phyloP scores from a whole-genome alignment of 139 green algal genomes.

The Medakamo hakoo region DNA sequence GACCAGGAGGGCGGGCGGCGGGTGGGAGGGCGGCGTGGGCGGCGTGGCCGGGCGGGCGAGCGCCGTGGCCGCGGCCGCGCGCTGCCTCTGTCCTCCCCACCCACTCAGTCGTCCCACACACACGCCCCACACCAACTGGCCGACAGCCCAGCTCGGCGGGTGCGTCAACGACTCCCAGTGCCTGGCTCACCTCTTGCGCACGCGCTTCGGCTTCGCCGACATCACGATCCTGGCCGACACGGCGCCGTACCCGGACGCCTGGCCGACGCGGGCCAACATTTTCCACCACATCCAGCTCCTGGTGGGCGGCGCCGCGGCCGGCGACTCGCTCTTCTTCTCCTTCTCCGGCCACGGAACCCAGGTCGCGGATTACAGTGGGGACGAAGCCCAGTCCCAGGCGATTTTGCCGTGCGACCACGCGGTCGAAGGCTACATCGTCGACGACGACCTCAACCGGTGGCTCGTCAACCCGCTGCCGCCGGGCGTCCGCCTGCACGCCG shows the following conservation, averaged over 20 bases:
- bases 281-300: slow-evolving; percentile 1
- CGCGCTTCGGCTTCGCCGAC: slow-evolving; percentile 11
- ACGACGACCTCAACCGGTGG: slow-evolving; percentile 49
- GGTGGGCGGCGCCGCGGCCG: slow-evolving; percentile 11
- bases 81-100: no score
- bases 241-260: not conserved
- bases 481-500: slow-evolving; percentile 49
- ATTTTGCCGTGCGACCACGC: slow-evolving; percentile 19
- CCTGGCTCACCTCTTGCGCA: slow-evolving; percentile 15
- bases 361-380: not conserved
- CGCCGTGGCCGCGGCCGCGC: no score
- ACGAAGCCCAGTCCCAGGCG: not conserved
- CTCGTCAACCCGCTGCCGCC: slow-evolving; percentile 28
- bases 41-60: no score
- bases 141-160: slow-evolving; percentile 8
- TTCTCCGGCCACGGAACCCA: slow-evolving; percentile 20
- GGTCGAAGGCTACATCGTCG: slow-evolving; percentile 31
- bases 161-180: slow-evolving; percentile 2
- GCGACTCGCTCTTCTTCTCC: slow-evolving; percentile 51
- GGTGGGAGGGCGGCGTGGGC: no score
- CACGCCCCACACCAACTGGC: no score
- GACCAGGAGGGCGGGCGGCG: no score
- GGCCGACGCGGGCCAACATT: slow-evolving; percentile 5
- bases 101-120: no score
- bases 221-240: slow-evolving; percentile 10